phyloP scores from a whole-genome alignment of 257 asterid genomes.

The Osmanthus fragrans region DNA sequence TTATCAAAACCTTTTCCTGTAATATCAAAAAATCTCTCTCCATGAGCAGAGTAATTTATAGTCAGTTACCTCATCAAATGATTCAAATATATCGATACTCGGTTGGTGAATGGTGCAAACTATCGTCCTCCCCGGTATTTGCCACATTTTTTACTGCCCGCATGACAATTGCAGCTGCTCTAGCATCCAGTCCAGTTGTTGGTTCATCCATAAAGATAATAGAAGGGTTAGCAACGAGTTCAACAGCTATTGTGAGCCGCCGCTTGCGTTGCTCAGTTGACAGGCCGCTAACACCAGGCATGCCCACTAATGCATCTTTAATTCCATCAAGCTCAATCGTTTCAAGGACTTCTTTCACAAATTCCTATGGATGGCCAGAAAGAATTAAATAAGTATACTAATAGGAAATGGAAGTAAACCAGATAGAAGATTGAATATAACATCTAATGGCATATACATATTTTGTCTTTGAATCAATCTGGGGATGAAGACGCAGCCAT shows the following conservation, averaged over 20 bases:
- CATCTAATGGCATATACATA: slow-evolving; percentile 21
- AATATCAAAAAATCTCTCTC: background rate
- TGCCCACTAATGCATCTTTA: slow-evolving; percentile 30
- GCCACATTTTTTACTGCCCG: slow-evolving; percentile 33
- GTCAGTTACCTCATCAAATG: slow-evolving; percentile 34
- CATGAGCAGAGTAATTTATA: background rate
- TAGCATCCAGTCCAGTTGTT: slow-evolving; percentile 33
- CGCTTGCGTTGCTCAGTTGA: slow-evolving; percentile 40
- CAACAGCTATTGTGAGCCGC: slow-evolving; percentile 37
- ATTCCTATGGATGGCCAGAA: slow-evolving; percentile 13
- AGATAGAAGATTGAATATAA: background rate
- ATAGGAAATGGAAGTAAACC: background rate
- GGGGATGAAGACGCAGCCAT: slow-evolving; percentile 40
- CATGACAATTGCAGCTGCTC: slow-evolving; percentile 41
- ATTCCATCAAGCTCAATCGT: slow-evolving; percentile 40
- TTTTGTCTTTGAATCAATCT: slow-evolving; percentile 32
- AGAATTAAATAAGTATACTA: background rate
- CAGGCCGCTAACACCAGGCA: slow-evolving; percentile 31
- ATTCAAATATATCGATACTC: slow-evolving; percentile 36
- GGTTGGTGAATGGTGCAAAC: slow-evolving; percentile 42
- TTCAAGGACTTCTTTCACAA: slow-evolving; percentile 36
- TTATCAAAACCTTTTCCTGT: background rate
- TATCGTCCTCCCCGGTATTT: slow-evolving; percentile 38
- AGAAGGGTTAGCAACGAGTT: slow-evolving; percentile 38
- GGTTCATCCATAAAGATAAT: slow-evolving; percentile 41